Evolutionary conservation across 192 early-diverging fungal species (phyloP).

Genomic region (Coemansia sp.): DNA sequence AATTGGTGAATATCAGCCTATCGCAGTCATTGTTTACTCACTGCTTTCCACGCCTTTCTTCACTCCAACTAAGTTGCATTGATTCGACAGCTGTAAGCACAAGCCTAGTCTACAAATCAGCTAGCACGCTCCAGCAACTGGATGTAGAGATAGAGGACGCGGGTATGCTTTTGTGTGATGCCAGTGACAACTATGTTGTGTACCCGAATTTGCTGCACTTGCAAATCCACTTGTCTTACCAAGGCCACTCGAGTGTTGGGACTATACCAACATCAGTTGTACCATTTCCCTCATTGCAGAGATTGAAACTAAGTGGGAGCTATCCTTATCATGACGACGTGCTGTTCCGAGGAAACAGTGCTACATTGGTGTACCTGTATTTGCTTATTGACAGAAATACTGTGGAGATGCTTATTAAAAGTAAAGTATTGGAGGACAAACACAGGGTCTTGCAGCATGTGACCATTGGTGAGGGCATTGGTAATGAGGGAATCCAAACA

Average conservation of each 20-base stretch:
- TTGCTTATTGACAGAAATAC: not conserved
- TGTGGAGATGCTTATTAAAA: not conserved
- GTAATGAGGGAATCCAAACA: not conserved
- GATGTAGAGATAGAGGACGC: not conserved
- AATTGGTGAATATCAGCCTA: not conserved
- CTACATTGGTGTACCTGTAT: constrained; percentile 2
- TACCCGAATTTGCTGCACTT: constrained; percentile 3
- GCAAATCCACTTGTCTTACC: not conserved
- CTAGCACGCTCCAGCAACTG: not conserved
- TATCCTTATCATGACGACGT: constrained; percentile 12
- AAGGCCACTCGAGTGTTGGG: not conserved
- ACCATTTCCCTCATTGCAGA: constrained; percentile 1
- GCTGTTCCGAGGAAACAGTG: constrained; percentile 13
- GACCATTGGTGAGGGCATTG: not conserved
- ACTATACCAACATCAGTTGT: not conserved
- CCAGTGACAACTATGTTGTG: not conserved
- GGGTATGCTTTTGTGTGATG: not conserved
- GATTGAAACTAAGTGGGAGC: not conserved
- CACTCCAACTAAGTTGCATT: too few species aligned
- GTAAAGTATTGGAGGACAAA: not conserved
- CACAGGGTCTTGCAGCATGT: not conserved
- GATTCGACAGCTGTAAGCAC: not conserved
- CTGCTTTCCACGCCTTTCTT: not conserved
- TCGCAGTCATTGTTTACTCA: not conserved
- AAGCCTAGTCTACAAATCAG: not conserved